Evolutionary conservation across 306 rosid species (phyloP).

Genomic region (Dalbergia oliveri): DNA sequence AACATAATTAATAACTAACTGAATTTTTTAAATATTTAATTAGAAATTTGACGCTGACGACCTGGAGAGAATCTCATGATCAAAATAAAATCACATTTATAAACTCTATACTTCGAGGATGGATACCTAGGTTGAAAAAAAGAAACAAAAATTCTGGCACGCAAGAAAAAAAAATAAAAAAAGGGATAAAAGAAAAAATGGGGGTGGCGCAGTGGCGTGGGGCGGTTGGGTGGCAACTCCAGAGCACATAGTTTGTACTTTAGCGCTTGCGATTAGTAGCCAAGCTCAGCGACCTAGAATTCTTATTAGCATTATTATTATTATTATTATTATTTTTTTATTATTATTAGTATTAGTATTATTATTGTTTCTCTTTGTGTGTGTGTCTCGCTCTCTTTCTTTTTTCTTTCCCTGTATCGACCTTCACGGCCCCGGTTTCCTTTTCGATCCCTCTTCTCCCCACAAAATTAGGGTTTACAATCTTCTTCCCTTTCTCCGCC

Average conservation of each 20-base stretch:
- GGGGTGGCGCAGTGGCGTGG: constrained; percentile 10
- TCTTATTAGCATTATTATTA: neutral
- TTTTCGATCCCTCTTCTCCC: constrained; percentile 61
- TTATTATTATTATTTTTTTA: neutral
- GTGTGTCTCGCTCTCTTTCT: constrained; percentile 38
- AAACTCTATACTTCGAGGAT: no score
- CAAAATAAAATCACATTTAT: no score
- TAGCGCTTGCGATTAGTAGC: constrained; percentile 46
- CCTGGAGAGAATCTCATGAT: no score
- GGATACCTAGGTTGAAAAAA: no score
- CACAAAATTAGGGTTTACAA: constrained; percentile 84
- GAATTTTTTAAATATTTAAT: no score
- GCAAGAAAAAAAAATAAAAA: neutral
- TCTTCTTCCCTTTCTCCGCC: constrained; percentile 7
- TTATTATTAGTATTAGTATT: neutral
- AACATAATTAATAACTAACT: no score
- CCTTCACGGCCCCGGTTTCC: constrained; percentile 68
- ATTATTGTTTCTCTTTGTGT: constrained; percentile 39
- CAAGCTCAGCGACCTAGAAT: neutral
- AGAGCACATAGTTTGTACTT: constrained; percentile 51
- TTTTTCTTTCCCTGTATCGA: constrained; percentile 47
- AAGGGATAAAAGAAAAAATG: neutral
- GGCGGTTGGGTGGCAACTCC: constrained; percentile 54
- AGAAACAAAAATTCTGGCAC: neutral
- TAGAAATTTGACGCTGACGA: no score